Evolutionary conservation across 371 early-diverging fungal genomes (phyloP), one percentile per base, ranked within the genome.

Genomic region (Mortierella sp.): DNA sequence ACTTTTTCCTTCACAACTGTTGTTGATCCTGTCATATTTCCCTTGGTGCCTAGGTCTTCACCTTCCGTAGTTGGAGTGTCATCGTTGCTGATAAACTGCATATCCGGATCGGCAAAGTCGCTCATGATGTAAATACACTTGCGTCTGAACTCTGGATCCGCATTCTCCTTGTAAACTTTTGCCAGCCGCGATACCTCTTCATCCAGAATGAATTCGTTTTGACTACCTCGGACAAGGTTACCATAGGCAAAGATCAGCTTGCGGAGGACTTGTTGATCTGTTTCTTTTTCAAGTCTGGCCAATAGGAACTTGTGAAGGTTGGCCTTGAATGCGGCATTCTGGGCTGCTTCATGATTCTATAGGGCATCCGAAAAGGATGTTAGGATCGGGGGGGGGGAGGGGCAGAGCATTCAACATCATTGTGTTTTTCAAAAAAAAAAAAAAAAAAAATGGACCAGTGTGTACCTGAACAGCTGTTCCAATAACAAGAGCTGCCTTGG

Each of bases 301-400:
- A 87, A 42, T 1, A 88, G 68, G 30, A 28, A 18, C 65, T 79
- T 38, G 82, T 68, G 47, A 49, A 81, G 41, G 41, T 67, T 28
- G 42, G 67, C 9, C 27, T 69, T 46, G 49, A 61, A 49, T 10
- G 80, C 85, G 9, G 61, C 30, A 38, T 58, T 69, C 50, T 86
- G 87, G 8, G 84, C 82, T 41, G 57, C 58, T 10, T 72, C 78
- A 58, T 85, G 84, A 67, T 88, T 88, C 78, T 88, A 78, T 73
- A 68, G 8, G 54, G n/a, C n/a, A n/a, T n/a, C n/a, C n/a, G n/a
- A n/a, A 51, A 48, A 49, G 7, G 65, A 53, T 24, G 49, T 48
- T 21, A 51, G 66, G 49, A 48, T 9, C n/a, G n/a, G n/a, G n/a
- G n/a, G n/a, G n/a, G n/a, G n/a, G n/a, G n/a, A n/a, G n/a, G n/a